A percentile compares a stretch with the other conserved stretches of the same genome.
Evolutionary conservation across 2,329 filamentous ascomycete genomes (phyloP).

Genomic region (Calonectria naviculata): DNA sequence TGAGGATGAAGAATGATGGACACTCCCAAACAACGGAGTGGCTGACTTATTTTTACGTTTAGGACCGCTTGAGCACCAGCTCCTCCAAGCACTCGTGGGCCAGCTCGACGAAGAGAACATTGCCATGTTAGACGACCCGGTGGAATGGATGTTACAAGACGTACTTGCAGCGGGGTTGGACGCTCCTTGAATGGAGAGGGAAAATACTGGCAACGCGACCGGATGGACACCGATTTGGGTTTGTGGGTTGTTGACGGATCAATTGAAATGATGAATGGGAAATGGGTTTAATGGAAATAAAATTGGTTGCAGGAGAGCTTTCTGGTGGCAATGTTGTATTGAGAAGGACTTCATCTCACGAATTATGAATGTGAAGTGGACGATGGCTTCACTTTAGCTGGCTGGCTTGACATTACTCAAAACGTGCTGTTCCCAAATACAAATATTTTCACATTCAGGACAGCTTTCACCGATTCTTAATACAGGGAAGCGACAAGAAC

Average conservation of each 20-base stretch:
- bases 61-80: background rate
- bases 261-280: background rate
- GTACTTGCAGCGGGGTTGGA: background rate
- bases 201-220: background rate
- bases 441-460: too few species aligned
- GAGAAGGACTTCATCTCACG: background rate
- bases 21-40: background rate
- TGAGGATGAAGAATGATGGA: background rate
- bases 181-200: background rate
- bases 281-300: background rate
- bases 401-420: background rate
- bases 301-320: background rate
- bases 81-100: background rate
- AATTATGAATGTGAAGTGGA: background rate
- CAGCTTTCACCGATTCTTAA: too few species aligned
- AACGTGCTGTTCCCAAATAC: background rate
- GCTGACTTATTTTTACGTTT: constrained; percentile 2
- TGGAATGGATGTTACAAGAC: background rate
- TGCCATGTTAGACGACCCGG: background rate
- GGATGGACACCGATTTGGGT: background rate
- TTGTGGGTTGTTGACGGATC: background rate
- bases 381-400: background rate
- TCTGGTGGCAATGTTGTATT: background rate
- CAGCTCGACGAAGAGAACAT: background rate
- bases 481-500: too few species aligned